These are phyloP conservation scores for Massariosphaeria phaeospora DNA, from an alignment of 495 filamentous ascomycete species.

Conservation along the genomic window DNA sequence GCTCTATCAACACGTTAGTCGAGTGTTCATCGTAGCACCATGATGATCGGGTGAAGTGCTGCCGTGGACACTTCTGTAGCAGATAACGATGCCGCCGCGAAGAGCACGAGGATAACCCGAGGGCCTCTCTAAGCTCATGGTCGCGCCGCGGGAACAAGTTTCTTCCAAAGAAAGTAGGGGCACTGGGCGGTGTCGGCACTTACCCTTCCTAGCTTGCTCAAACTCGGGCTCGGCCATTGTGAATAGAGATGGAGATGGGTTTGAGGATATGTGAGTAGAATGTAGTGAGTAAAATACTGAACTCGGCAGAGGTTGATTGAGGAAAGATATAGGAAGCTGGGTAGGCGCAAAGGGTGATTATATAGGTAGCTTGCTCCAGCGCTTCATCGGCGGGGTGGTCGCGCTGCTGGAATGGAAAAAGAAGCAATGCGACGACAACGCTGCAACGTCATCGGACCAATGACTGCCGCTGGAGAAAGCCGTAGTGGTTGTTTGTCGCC, in stretches of 20 bases:
- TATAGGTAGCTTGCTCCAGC: slow-evolving; percentile 10
- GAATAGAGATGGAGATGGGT: not conserved
- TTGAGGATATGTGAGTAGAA: not conserved
- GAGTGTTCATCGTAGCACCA: not conserved
- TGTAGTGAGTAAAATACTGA: not conserved
- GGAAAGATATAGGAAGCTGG: not conserved
- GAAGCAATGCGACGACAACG: slow-evolving; percentile 12
- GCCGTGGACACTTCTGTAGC: no score
- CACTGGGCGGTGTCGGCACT: not conserved
- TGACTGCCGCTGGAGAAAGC: not conserved
- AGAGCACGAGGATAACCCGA: no score
- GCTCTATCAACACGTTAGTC: slow-evolving; percentile 55
- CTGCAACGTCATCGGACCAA: slow-evolving; percentile 12
- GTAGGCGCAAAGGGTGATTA: slow-evolving; percentile 3
- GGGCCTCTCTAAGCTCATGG: no score
- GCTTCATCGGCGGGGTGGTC: slow-evolving; percentile 1
- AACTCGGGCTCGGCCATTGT: slow-evolving; percentile 77
- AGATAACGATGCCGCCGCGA: no score
- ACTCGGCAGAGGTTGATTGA: not conserved
- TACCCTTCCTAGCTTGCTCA: slow-evolving; percentile 97
- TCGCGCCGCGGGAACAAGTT: no score
- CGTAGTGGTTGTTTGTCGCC: slow-evolving; percentile 9
- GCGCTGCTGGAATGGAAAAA: slow-evolving; percentile 6
- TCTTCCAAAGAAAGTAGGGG: not conserved
- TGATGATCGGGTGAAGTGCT: not conserved